phyloP scores from a whole-genome alignment of 441 rosid genomes.

The Croton laevigatus region DNA sequence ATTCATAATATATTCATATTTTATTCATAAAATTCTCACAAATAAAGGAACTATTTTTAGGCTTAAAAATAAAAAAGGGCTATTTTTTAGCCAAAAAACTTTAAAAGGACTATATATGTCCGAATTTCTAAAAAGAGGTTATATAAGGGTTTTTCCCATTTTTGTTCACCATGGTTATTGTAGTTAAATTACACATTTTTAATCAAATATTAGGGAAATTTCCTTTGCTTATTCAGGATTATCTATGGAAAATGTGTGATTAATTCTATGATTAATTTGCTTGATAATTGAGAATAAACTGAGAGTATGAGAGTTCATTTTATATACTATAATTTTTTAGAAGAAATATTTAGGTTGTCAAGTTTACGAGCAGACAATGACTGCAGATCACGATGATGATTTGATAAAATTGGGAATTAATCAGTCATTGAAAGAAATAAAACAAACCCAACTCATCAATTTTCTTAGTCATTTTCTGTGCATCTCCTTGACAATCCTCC shows the following conservation, averaged over 20 bases:
- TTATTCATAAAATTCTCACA: too few species aligned
- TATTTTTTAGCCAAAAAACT: too few species aligned
- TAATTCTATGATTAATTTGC: neutral
- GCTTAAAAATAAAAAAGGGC: too few species aligned
- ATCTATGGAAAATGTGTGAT: neutral
- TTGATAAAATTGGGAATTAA: slow-evolving; percentile 65
- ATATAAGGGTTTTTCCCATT: too few species aligned
- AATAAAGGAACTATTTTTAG: too few species aligned
- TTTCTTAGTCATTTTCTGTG: slow-evolving; percentile 84
- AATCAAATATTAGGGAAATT: neutral
- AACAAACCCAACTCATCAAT: slow-evolving; percentile 36
- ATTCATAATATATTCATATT: too few species aligned
- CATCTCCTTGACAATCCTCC: slow-evolving; percentile 73
- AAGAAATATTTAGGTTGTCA: slow-evolving; percentile 73
- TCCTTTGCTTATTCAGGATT: neutral
- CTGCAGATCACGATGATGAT: slow-evolving; percentile 74
- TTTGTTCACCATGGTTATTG: neutral
- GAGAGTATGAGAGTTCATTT: slow-evolving; percentile 9
- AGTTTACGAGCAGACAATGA: slow-evolving; percentile 74
- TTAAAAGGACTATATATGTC: too few species aligned
- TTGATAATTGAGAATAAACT: neutral
- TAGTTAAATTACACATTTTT: neutral
- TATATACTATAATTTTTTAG: slow-evolving; percentile 20
- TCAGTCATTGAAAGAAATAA: slow-evolving; percentile 55
- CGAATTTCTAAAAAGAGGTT: too few species aligned